Conservation (phyloP, 2,329 filamentous ascomycete genomes). For the Sporothrix pallida region DNA sequence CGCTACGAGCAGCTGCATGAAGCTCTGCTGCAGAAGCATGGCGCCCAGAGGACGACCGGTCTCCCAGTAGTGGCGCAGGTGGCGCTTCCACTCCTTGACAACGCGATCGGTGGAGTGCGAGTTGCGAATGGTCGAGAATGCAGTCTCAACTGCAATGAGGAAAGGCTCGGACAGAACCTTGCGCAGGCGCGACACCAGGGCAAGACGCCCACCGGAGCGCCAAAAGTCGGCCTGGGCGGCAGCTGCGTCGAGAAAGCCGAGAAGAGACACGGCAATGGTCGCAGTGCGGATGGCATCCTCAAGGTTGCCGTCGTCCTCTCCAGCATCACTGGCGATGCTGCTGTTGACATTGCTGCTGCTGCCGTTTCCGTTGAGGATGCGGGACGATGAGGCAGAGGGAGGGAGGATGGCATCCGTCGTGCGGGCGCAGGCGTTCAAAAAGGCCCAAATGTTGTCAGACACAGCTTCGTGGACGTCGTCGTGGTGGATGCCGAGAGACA, state of each 20-base stretch:
- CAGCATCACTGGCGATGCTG: slow-evolving; percentile 52
- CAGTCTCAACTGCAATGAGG: slow-evolving; percentile 83
- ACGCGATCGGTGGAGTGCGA: slow-evolving; percentile 67
- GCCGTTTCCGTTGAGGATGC: slow-evolving; percentile 22
- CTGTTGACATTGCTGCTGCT: slow-evolving; percentile 45
- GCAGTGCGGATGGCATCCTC: slow-evolving; percentile 73
- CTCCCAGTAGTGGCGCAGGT: slow-evolving; percentile 80
- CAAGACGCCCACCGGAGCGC: slow-evolving; percentile 73
- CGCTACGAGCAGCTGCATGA: slow-evolving; percentile 82
- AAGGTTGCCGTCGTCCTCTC: slow-evolving; percentile 63
- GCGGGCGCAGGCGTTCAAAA: slow-evolving; percentile 72
- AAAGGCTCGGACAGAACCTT: slow-evolving; percentile 82
- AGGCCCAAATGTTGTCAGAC: slow-evolving; percentile 70
- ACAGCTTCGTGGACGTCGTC: slow-evolving; percentile 69
- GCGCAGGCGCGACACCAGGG: slow-evolving; percentile 73
- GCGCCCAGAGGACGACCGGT: slow-evolving; percentile 83
- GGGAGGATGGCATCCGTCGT: slow-evolving; percentile 63
- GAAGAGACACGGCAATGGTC: slow-evolving; percentile 80
- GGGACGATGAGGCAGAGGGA: slow-evolving; percentile 26
- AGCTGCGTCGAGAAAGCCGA: slow-evolving; percentile 87
- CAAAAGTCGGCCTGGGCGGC: slow-evolving; percentile 82
- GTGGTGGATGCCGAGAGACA: slow-evolving; percentile 80
- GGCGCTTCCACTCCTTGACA: slow-evolving; percentile 85
- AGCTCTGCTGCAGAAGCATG: slow-evolving; percentile 87
- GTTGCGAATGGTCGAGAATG: slow-evolving; percentile 88